Conservation (phyloP, 2,329 filamentous ascomycete species). For the Pezicula rhizophila region DNA sequence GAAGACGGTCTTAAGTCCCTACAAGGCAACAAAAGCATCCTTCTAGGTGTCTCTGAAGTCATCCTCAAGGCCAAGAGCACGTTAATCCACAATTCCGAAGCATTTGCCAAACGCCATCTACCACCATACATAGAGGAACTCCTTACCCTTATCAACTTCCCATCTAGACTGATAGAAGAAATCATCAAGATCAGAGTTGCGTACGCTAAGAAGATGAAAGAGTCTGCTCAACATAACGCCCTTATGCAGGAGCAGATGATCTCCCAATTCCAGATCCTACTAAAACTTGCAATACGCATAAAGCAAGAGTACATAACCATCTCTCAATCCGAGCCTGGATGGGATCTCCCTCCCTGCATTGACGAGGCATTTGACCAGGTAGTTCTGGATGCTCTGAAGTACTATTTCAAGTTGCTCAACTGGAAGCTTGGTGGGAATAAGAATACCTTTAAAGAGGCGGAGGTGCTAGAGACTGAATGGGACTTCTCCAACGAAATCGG, state of each 20-base stretch:
- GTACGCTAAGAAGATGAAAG: slow-evolving; percentile 93
- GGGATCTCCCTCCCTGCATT: slow-evolving; percentile 93
- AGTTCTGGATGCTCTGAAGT: slow-evolving; percentile 87
- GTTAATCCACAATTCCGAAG: slow-evolving; percentile 76
- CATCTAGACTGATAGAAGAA: slow-evolving; percentile 89
- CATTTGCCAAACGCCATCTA: slow-evolving; percentile 82
- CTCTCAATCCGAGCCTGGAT: slow-evolving; percentile 80
- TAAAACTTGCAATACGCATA: slow-evolving; percentile 86
- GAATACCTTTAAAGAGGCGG: slow-evolving; percentile 98
- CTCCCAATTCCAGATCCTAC: slow-evolving; percentile 85
- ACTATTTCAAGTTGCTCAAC: slow-evolving; percentile 98
- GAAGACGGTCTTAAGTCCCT: slow-evolving; percentile 91
- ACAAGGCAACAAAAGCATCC: slow-evolving; percentile 81
- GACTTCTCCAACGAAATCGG: slow-evolving; percentile 94
- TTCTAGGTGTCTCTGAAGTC: slow-evolving; percentile 74
- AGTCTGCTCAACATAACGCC: slow-evolving; percentile 82
- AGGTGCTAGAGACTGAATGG: slow-evolving; percentile 96
- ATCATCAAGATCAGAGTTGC: slow-evolving; percentile 88
- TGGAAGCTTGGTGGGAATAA: slow-evolving; percentile 98
- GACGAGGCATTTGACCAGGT: slow-evolving; percentile 93
- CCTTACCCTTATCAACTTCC: slow-evolving; percentile 93
- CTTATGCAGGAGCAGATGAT: slow-evolving; percentile 99
- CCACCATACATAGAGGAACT: slow-evolving; percentile 96
- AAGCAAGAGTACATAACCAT: slow-evolving; percentile 84
- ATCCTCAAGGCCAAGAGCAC: slow-evolving; percentile 93